Evolutionary conservation across 75 land plant species (phyloP).

Genomic region (Cunninghamia lanceolata): DNA sequence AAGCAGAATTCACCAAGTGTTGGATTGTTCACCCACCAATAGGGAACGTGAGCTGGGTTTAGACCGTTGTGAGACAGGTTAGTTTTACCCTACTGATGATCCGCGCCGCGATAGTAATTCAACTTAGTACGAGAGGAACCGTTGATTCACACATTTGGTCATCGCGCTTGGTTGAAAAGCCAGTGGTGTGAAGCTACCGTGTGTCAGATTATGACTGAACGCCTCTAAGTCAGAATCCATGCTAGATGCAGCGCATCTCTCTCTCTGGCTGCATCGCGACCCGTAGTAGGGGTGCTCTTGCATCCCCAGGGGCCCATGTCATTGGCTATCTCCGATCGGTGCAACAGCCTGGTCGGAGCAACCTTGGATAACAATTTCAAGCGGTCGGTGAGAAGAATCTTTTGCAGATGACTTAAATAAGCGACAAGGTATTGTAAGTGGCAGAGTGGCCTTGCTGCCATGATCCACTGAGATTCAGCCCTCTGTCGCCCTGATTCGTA

Average conservation of each 20-base stretch:
- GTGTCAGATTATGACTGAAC: conserved; percentile 65
- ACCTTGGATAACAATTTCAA: too few relatives aligned
- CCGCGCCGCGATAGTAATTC: conserved; percentile 67
- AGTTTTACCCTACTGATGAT: conserved; percentile 64
- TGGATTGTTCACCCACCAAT: conserved; percentile 68
- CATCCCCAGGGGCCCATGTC: too few relatives aligned
- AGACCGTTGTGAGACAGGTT: conserved; percentile 65
- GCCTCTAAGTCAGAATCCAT: conserved; percentile 69
- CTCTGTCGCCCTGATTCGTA: too few relatives aligned
- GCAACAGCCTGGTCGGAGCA: too few relatives aligned
- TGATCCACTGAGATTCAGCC: too few relatives aligned
- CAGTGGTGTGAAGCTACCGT: conserved; percentile 57
- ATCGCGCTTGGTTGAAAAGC: conserved; percentile 58
- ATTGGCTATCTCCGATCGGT: too few relatives aligned
- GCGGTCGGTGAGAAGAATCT: too few relatives aligned
- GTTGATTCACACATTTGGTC: conserved; percentile 59
- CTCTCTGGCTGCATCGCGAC: not conserved
- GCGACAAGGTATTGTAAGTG: too few relatives aligned
- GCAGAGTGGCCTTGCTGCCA: too few relatives aligned
- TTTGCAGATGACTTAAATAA: too few relatives aligned
- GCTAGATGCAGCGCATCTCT: conserved; percentile 32
- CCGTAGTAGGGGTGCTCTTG: too few relatives aligned
- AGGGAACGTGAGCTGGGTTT: conserved; percentile 66
- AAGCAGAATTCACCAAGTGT: conserved; percentile 47
- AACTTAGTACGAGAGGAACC: conserved; percentile 78